A percentile compares a stretch with the other conserved stretches of the same genome.
phyloP scores from a whole-genome alignment of 768 basidiomycete species.

The Porpolomopsis calyptriformis region DNA sequence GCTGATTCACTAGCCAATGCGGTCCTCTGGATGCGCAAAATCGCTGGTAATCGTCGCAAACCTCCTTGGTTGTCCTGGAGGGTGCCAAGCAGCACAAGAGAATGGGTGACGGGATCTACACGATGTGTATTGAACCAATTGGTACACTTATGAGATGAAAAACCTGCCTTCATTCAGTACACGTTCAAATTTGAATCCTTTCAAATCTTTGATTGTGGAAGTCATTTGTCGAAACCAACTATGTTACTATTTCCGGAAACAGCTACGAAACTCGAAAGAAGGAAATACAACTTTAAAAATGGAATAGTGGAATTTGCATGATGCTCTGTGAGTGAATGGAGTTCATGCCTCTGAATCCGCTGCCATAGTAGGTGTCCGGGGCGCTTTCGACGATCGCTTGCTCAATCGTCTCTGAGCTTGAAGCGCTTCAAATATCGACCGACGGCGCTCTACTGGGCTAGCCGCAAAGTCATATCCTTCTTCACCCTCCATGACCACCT shows the following conservation, averaged over 20 bases:
- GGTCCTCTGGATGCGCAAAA: constrained; percentile 72
- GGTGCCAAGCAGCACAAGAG: constrained; percentile 58
- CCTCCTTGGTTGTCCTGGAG: constrained; percentile 26
- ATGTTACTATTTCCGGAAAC: too few species aligned
- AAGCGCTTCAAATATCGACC: not conserved
- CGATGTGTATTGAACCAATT: not conserved
- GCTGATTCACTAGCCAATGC: constrained; percentile 41
- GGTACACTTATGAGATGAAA: not conserved
- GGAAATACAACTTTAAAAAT: too few species aligned
- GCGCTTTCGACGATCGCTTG: not conserved
- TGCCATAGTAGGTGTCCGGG: not conserved
- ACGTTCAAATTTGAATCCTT: constrained; percentile 41
- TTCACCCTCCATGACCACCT: constrained; percentile 46
- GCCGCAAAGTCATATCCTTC: constrained; percentile 33
- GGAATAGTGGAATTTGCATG: too few species aligned
- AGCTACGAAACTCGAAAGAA: too few species aligned
- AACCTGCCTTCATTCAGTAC: constrained; percentile 39
- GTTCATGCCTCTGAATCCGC: too few species aligned
- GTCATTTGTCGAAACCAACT: too few species aligned
- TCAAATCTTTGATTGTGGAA: not conserved
- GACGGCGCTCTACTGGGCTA: constrained; percentile 16
- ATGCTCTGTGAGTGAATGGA: too few species aligned
- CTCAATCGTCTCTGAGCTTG: too few species aligned
- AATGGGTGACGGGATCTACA: constrained; percentile 49
- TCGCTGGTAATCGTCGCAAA: constrained; percentile 34